These are phyloP conservation scores for Sorghum bicolor DNA, from an alignment of 176 grass and related monocot species.

Conservation along the genomic window Sorghum_bicolor_NCBIv3 NC_012871.2:7094501-7095000, in stretches of 20 bases:
- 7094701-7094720: slow-evolving; percentile 93
- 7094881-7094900: background rate
- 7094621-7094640: slow-evolving; percentile 82
- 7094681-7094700: slow-evolving; percentile 85
- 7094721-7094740: slow-evolving; percentile 55
- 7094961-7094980: background rate
- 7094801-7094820: background rate
- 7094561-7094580: slow-evolving; percentile 93
- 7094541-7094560: slow-evolving; percentile 71
- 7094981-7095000: background rate
- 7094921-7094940: background rate
- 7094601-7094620: slow-evolving; percentile 72
- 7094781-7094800: background rate
- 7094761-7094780: slow-evolving; percentile 3
- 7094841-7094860: background rate
- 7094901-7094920: background rate
- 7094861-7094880: background rate
- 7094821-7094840: background rate
- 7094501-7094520: slow-evolving; percentile 4
- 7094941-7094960: background rate
- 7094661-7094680: slow-evolving; percentile 84
- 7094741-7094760: background rate
- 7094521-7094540: slow-evolving; percentile 11
- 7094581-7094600: slow-evolving; percentile 79
- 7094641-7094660: slow-evolving; percentile 94